A percentile compares a stretch with the other conserved stretches of the same genome.
These are phyloP conservation scores for Claviceps cyperi DNA, from an alignment of 2,329 filamentous ascomycete species.

Conservation along the genomic window DNA sequence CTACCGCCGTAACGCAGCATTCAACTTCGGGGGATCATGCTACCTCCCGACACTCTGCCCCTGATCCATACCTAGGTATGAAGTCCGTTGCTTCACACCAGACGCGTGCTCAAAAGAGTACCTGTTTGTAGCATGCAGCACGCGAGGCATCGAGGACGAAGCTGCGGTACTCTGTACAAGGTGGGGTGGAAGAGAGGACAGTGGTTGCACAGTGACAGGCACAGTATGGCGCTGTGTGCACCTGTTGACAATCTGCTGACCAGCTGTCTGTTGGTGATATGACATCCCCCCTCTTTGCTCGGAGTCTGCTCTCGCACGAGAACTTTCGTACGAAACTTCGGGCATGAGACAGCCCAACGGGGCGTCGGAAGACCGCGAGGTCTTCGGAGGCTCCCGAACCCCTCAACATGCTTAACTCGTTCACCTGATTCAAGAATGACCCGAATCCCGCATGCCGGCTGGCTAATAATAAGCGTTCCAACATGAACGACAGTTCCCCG, in stretches of 20 bases:
- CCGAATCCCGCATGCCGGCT: background rate
- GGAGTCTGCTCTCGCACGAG: too few relatives aligned
- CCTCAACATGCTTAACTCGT: too few relatives aligned
- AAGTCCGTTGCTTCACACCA: background rate
- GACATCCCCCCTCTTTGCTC: too few relatives aligned
- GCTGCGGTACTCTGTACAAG: too few relatives aligned
- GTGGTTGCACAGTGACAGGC: background rate
- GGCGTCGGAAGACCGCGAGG: background rate
- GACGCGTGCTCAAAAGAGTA: background rate
- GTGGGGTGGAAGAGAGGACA: background rate
- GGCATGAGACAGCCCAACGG: too few relatives aligned
- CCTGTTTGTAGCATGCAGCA: background rate
- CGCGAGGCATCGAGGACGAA: background rate
- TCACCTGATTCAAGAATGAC: background rate
- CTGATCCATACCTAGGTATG: background rate
- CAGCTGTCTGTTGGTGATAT: too few relatives aligned
- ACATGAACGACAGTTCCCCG: background rate
- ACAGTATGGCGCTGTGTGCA: too few relatives aligned
- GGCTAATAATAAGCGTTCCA: background rate
- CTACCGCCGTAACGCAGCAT: background rate
- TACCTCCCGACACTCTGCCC: background rate
- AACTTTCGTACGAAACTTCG: too few relatives aligned
- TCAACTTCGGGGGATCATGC: background rate
- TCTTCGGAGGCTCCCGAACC: background rate
- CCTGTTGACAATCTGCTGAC: too few relatives aligned